Percentiles rank a stretch among this genome's conserved stretches.
Conservation (phyloP, 768 basidiomycete genomes). For the Hirschioporus abietinus region DNA sequence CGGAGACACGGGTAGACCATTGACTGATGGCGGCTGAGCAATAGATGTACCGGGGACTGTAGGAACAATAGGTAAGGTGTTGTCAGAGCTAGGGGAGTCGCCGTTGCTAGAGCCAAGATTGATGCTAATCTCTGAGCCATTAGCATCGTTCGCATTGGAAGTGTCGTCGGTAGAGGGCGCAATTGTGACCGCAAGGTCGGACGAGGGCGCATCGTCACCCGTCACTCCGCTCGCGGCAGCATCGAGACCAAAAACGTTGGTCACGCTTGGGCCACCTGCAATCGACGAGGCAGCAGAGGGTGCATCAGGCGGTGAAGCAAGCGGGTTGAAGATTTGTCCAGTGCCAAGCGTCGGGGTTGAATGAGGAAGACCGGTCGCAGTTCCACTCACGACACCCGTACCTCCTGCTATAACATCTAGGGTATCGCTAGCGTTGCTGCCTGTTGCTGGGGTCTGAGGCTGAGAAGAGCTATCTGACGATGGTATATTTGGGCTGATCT, state of each 20-base stretch:
- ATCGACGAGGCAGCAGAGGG: background rate
- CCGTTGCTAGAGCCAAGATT: background rate
- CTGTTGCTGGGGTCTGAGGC: background rate
- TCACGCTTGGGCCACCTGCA: background rate
- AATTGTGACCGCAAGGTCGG: no score
- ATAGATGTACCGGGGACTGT: background rate
- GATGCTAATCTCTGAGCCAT: background rate
- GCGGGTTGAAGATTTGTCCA: background rate
- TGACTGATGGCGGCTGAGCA: background rate
- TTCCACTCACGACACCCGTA: background rate
- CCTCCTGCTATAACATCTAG: background rate
- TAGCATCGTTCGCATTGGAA: background rate
- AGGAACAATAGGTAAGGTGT: background rate
- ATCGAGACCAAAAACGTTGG: background rate
- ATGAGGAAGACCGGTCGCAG: background rate
- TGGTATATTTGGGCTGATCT: background rate
- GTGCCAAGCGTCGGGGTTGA: background rate
- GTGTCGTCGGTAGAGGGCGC: background rate
- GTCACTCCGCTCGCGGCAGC: no score
- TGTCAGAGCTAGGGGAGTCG: background rate
- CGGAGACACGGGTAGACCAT: background rate
- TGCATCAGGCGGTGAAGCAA: background rate
- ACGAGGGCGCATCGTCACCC: background rate
- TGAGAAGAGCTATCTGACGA: background rate
- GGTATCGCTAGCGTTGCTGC: background rate